Conservation (phyloP, 345 rosid genomes). For the Populus ilicifolia region DNA sequence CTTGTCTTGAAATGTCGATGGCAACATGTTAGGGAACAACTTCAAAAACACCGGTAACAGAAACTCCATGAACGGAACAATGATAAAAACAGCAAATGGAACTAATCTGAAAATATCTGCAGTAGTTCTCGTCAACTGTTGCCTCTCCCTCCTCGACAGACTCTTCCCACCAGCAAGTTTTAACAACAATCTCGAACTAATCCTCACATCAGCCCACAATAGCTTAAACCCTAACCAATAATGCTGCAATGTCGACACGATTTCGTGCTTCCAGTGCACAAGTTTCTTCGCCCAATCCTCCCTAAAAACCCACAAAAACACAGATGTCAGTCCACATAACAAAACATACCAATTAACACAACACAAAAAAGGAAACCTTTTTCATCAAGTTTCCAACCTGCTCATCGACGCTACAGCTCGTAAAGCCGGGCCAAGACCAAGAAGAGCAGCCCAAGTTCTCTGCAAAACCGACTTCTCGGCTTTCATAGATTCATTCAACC, state of each 20-base stretch:
- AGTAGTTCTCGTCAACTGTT: constrained; percentile 84
- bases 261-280: constrained; percentile 81
- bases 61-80: constrained; percentile 97
- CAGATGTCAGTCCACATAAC: constrained; percentile 13
- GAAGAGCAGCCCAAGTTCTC: constrained; percentile 51
- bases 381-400: constrained; percentile 50
- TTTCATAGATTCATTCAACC: constrained; percentile 58
- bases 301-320: constrained; percentile 43
- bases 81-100: constrained; percentile 65
- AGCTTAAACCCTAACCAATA: constrained; percentile 91
- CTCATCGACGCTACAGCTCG: constrained; percentile 93
- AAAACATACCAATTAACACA: constrained; percentile 1
- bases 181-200: constrained; percentile 74
- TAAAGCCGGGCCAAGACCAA: constrained; percentile 88
- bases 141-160: constrained; percentile 90
- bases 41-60: constrained; percentile 84
- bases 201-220: constrained; percentile 85
- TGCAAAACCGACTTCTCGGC: constrained; percentile 46
- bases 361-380: no score
- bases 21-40: constrained; percentile 91
- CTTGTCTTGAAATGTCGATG: constrained; percentile 96
- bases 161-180: constrained; percentile 86
- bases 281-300: constrained; percentile 92
- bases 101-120: constrained; percentile 89
- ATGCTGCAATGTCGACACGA: constrained; percentile 79